phyloP scores from a whole-genome alignment of 768 basidiomycete genomes.

The Hemileccinum rubropunctum region DNA sequence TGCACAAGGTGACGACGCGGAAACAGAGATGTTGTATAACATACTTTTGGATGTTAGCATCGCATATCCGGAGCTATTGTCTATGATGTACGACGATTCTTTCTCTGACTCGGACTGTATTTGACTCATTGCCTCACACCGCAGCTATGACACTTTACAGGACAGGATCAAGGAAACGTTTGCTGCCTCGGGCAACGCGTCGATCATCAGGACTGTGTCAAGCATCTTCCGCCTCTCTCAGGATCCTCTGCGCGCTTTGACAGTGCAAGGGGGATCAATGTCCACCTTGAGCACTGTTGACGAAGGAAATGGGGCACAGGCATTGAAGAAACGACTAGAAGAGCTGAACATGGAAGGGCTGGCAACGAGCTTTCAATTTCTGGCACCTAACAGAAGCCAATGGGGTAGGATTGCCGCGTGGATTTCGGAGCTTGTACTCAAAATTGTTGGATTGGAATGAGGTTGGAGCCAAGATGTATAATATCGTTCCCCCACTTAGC shows the following conservation, averaged over 20 bases:
- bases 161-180: constrained; percentile 74
- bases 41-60: constrained; percentile 70
- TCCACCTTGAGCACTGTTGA: constrained; percentile 66
- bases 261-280: constrained; percentile 49
- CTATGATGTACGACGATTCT: constrained; percentile 59
- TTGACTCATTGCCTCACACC: constrained; percentile 5
- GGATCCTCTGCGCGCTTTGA: constrained; percentile 44
- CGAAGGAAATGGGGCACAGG: constrained; percentile 42
- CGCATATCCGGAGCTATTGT: constrained; percentile 67
- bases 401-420: constrained; percentile 69
- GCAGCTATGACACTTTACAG: constrained; percentile 72
- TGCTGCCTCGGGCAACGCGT: constrained; percentile 66
- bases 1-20: constrained; percentile 76
- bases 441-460: constrained; percentile 43
- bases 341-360: constrained; percentile 74
- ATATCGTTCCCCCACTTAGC: constrained; percentile 11
- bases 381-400: constrained; percentile 51
- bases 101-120: not conserved
- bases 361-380: constrained; percentile 68
- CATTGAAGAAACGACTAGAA: constrained; percentile 56
- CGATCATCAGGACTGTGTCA: constrained; percentile 69
- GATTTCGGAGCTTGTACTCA: constrained; percentile 62
- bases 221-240: constrained; percentile 71
- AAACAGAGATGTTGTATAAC: constrained; percentile 77
- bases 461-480: constrained; percentile 14